Conservation (phyloP, 73 alveolate species). For the Paramecium biaurelia region DNA sequence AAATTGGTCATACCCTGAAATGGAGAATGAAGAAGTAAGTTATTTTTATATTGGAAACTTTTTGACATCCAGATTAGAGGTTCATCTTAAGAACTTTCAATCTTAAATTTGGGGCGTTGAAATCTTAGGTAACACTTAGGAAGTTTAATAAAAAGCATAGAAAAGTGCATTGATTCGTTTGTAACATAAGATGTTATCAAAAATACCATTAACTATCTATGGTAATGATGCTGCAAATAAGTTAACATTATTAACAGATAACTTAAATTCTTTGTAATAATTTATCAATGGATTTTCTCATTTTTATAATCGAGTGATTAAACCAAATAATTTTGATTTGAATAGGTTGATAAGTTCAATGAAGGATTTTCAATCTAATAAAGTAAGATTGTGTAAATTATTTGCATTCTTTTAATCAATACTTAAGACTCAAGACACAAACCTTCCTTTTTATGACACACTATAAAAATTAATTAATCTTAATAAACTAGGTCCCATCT, state of each 20-base stretch:
- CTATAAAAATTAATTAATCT: conserved; percentile 70
- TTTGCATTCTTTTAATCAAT: conserved; percentile 56
- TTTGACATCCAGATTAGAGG: conserved; percentile 51
- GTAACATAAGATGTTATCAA: neutral
- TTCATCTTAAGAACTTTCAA: conserved; percentile 25
- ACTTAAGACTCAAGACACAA: neutral
- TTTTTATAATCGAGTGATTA: neutral
- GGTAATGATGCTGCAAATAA: conserved; percentile 53
- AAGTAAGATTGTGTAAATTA: conserved; percentile 52
- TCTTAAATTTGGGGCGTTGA: conserved; percentile 63
- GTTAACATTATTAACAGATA: conserved; percentile 32
- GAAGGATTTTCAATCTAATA: conserved; percentile 50
- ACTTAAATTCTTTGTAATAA: neutral
- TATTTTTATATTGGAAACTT: conserved; percentile 88
- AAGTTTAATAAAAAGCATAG: conserved; percentile 25
- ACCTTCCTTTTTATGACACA: conserved; percentile 63
- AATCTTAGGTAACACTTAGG: neutral
- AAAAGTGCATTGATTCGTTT: conserved; percentile 53
- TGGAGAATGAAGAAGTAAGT: conserved; percentile 70
- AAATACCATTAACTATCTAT: conserved; percentile 41
- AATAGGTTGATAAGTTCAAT: conserved; percentile 38
- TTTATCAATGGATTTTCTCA: conserved; percentile 58
- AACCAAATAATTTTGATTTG: conserved; percentile 47
- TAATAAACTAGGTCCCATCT: conserved; percentile 94
- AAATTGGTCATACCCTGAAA: conserved; percentile 70